Evolutionary conservation across 805 yeast species (phyloP), one percentile per base, ranked within the genome.

Genomic region (Blastobotrys americana): DNA sequence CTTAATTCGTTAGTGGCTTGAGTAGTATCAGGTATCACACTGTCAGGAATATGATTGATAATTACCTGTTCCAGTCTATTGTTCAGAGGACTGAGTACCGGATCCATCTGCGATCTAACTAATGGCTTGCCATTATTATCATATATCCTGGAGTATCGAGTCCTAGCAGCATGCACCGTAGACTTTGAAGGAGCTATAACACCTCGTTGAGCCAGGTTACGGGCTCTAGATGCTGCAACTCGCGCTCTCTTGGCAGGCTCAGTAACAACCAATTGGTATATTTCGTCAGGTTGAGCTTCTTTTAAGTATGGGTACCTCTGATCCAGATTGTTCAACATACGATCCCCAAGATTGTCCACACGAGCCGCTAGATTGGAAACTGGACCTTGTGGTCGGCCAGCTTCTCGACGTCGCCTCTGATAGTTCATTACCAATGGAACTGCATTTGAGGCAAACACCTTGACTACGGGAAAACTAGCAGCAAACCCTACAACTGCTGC

Each of bases 51-150:
- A 51, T 70, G 67, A 28, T 61, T 63, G 34, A 66, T 60, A 22
- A 77, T 69, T 19, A 68, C 53, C 1, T 67, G 59, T 49, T 73
- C 79, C 42, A 83, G 60, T 27, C 69, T 64, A 28, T 70, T 63
- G 64, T 83, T 86, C 37, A 81, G 37, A 22, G 93, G 89, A 31
- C 67, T 69, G 39, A 83, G 66, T 9, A 80, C 28, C 3, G 84
- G 81, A 60, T 82, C 87, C 18, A 80, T 55, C 19, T 74, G 71
- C n/a, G 81, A 69, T 52, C 86, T 70, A 33, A 83, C 52, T 41
- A 80, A 58, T 34, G 84, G 82, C 55, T 76, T 77, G 19, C 86
- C 86, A 23, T 77, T 66, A 5, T 76, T 70, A 55, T 79, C 78
- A 58, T 74, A 72, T 34, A 77, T 55, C 25, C 74, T 68, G 39